Base-by-base conservation (phyloP, 2,329 filamentous ascomycete genomes). In the Aspergillus sergii region DNA sequence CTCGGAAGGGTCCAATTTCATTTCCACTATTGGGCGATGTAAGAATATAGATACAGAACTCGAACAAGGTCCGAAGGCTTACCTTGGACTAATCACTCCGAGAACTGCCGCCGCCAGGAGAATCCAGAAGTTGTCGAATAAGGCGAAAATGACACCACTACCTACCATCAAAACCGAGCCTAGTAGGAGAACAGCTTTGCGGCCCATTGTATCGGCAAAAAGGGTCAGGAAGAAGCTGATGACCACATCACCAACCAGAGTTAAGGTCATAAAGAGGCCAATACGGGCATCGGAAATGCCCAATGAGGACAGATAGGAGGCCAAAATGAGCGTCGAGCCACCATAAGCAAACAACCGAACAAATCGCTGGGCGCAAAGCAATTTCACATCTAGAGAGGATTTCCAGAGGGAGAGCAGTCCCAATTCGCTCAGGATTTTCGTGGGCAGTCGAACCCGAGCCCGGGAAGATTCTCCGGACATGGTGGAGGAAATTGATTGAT, bases 1-100 rank as follows among this genome's bases (percentile, higher is more conserved):
- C 86, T 43, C 88, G 80, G 67, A 91, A 91, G 0, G 89, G 88
- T 0, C 88, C 89, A 71, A 90, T 89, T 67, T 91, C 89, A 19
- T 86, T 84, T 8, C 88, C 88, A 68, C 76, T 78, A 43, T 16
- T 14, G 55, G 39, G 26, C 7, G 12, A 41, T 2, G 26, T 23
- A 36, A 36, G 34, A 7, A 16, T 36, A 7, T 23, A 16, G 11
- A 34, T 28, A 60, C 6, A 41, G 39, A n/a, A n/a, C 8, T 41
- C 39, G 19, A 41, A 41, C 16, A 9, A 41, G 19, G 19, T 10
- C 39, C 16, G 16, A n/a, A 14, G 11, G 16, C 43, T 46, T 67
- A 78, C 76, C 74, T 88, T 0, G 87, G 83, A 72, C 84, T 88
- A 58, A 89, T 84, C 4, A 89, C 86, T 1, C 88, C 87, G 3